Evolutionary conservation across 2,329 filamentous ascomycete genomes (phyloP).

Genomic region (Exophiala calicioides): DNA sequence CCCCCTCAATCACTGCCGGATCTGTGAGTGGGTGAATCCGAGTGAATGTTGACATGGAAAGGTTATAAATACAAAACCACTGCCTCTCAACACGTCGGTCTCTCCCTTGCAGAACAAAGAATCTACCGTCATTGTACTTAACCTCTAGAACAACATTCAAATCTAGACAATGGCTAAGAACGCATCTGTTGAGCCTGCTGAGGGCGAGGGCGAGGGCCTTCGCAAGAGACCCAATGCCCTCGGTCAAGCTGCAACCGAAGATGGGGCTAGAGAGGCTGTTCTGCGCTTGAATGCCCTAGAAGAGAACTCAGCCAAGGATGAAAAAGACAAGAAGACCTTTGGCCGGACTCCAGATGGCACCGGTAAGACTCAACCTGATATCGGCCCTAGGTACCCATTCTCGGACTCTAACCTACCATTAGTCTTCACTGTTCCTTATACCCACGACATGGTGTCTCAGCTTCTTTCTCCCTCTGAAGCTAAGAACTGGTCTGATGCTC

Average conservation of each 20-base stretch:
- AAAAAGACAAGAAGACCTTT: slow-evolving; percentile 73
- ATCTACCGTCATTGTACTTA: not conserved
- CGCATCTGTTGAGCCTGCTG: slow-evolving; percentile 16
- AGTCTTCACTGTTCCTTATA: slow-evolving; percentile 96
- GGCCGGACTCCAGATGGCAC: slow-evolving; percentile 88
- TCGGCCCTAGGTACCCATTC: not conserved
- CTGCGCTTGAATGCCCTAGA: slow-evolving; percentile 51
- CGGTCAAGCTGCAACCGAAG: slow-evolving; percentile 36
- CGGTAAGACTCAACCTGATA: slow-evolving; percentile 60
- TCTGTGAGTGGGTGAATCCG: no score
- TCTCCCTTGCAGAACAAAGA: no score
- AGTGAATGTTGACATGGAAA: no score
- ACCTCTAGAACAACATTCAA: no score
- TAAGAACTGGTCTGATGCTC: slow-evolving; percentile 85
- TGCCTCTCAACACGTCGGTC: no score
- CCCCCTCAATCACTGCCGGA: no score
- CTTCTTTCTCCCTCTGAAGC: slow-evolving; percentile 90
- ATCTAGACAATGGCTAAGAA: slow-evolving; percentile 13
- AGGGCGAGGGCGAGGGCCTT: slow-evolving; percentile 48
- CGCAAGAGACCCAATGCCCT: slow-evolving; percentile 51
- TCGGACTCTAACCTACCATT: slow-evolving; percentile 15
- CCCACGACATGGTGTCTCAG: slow-evolving; percentile 98
- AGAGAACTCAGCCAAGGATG: slow-evolving; percentile 46
- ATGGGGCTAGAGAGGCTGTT: slow-evolving; percentile 50
- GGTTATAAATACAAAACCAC: no score